Evolutionary conservation across 345 rosid genomes (phyloP).

Genomic region (Salix viminalis): DNA sequence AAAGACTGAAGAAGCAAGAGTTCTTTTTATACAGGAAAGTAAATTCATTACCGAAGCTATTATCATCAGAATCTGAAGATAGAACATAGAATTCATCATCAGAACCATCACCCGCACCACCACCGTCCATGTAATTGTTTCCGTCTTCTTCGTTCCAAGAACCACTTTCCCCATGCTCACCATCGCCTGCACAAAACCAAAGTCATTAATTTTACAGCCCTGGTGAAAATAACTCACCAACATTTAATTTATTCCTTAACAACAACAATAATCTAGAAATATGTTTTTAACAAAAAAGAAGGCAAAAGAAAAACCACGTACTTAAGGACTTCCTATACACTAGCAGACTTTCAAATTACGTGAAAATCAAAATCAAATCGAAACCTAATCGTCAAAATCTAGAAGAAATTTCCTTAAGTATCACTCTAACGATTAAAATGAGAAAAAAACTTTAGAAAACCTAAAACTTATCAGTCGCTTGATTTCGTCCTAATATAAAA

Average conservation of each 20-base stretch:
- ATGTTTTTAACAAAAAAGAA: no score
- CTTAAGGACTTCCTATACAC: no score
- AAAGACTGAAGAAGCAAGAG: background rate
- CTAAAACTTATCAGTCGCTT: background rate
- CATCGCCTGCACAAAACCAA: background rate
- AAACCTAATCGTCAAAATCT: background rate
- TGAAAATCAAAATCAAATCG: no score
- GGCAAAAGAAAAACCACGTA: no score
- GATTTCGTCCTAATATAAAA: background rate
- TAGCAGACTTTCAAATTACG: no score
- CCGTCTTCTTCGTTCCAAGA: background rate
- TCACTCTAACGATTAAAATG: background rate
- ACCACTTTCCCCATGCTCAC: background rate
- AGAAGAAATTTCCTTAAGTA: background rate
- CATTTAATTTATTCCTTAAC: no score
- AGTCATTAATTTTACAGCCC: background rate
- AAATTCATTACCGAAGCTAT: constrained; percentile 5
- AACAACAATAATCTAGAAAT: no score
- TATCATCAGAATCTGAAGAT: constrained; percentile 30
- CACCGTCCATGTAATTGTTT: background rate
- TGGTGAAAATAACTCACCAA: no score
- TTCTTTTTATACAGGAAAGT: background rate
- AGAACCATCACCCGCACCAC: background rate
- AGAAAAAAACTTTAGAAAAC: background rate
- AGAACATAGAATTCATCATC: constrained; percentile 14